Conservation (phyloP, 2,329 filamentous ascomycete species). For the Paecilomyces dactylethromorphus region DNA sequence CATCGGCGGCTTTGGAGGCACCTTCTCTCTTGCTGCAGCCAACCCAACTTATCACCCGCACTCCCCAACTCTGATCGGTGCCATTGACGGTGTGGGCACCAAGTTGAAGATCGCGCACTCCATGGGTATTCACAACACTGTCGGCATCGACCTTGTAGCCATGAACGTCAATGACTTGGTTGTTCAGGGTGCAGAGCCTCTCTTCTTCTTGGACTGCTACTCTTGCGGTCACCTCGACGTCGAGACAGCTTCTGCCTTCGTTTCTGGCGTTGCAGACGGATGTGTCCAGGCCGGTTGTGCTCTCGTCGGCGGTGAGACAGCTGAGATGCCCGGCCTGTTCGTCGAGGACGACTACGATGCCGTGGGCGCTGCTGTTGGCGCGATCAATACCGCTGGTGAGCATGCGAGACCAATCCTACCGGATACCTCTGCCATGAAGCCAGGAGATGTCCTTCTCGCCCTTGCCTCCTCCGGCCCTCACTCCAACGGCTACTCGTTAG, state of each 20-base stretch:
- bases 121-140: conserved; percentile 84
- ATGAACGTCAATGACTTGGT: conserved; percentile 99
- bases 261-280: conserved; percentile 81
- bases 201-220: conserved; percentile 98
- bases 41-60: conserved; percentile 67
- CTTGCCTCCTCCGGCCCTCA: conserved; percentile 82
- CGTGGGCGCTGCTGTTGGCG: conserved; percentile 81
- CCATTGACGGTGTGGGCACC: conserved; percentile 93
- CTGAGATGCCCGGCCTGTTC: conserved; percentile 97
- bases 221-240: conserved; percentile 84
- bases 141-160: conserved; percentile 92
- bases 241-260: conserved; percentile 71
- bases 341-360: conserved; percentile 84
- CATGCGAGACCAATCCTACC: conserved; percentile 64
- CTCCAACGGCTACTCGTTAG: conserved; percentile 96
- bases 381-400: conserved; percentile 53
- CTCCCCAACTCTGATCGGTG: conserved; percentile 79
- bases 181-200: conserved; percentile 87
- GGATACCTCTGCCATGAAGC: conserved; percentile 64
- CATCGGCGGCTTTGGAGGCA: conserved; percentile 92
- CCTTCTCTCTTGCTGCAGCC: conserved; percentile 64
- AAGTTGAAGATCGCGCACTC: conserved; percentile 94
- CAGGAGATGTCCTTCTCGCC: conserved; percentile 80
- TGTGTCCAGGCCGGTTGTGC: conserved; percentile 81
- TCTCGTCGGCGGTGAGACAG: conserved; percentile 93